Evolutionary conservation across 306 rosid species (phyloP).

Genomic region (Gastrolobium villosum): DNA sequence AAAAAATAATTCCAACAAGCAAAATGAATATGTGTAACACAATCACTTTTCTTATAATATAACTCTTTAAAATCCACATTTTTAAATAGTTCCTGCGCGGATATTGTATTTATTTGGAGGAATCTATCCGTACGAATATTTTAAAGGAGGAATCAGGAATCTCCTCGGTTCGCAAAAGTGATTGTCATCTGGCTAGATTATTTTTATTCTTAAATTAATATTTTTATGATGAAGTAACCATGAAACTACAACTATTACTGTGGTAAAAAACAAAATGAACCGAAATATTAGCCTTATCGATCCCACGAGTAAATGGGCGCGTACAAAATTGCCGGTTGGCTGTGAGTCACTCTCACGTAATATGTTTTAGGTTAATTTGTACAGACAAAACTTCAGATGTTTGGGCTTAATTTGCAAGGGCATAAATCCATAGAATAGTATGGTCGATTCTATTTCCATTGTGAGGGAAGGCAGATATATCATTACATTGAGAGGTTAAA

Average conservation of each 20-base stretch:
- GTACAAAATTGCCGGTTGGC: not conserved
- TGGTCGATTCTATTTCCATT: not conserved
- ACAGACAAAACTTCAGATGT: not conserved
- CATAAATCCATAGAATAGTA: conserved; percentile 1
- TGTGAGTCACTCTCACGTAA: not conserved
- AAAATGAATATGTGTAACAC: too few relatives aligned
- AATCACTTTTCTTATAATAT: too few relatives aligned
- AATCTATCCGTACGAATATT: not conserved
- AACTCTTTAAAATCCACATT: too few relatives aligned
- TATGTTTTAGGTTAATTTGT: not conserved
- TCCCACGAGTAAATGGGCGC: not conserved
- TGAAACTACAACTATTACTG: too few relatives aligned
- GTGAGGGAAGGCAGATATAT: not conserved
- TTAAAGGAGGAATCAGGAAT: conserved; percentile 12
- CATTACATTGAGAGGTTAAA: too few relatives aligned
- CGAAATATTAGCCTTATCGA: not conserved
- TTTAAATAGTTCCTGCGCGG: not conserved
- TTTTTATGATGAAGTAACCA: not conserved
- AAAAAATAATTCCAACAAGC: too few relatives aligned
- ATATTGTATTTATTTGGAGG: not conserved
- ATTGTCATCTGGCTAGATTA: not conserved
- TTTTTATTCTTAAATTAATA: not conserved
- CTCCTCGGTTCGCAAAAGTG: not conserved
- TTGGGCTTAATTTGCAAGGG: not conserved
- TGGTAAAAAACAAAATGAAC: too few relatives aligned